These are phyloP conservation scores for Candida sonorensis DNA, from an alignment of 805 yeast genomes.

Conservation along the genomic window DNA sequence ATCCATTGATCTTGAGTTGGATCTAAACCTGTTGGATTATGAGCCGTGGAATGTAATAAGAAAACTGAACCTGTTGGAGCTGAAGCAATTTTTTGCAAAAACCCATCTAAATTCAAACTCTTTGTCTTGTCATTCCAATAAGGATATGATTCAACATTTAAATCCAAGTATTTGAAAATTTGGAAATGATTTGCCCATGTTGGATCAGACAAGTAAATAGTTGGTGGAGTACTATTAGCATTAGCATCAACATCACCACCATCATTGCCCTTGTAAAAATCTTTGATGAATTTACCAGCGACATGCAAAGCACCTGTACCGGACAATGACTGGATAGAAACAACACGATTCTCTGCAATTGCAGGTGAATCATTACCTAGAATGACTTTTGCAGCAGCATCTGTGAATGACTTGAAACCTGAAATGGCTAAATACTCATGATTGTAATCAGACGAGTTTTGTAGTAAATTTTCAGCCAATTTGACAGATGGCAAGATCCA, in stretches of 20 bases:
- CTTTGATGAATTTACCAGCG: constrained; percentile 64
- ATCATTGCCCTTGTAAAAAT: constrained; percentile 32
- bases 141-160: constrained; percentile 64
- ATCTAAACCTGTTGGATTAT: constrained; percentile 96
- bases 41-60: constrained; percentile 92
- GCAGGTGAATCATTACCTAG: constrained; percentile 56
- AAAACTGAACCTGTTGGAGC: constrained; percentile 78
- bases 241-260: constrained; percentile 15
- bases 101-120: constrained; percentile 65
- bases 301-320: constrained; percentile 92
- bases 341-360: constrained; percentile 38
- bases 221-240: constrained; percentile 13
- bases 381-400: constrained; percentile 67
- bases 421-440: constrained; percentile 86
- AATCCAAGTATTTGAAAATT: constrained; percentile 67
- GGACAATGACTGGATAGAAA: constrained; percentile 70
- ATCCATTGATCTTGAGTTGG: constrained; percentile 82
- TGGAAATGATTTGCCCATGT: constrained; percentile 98
- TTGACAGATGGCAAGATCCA: constrained; percentile 79
- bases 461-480: constrained; percentile 62
- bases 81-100: constrained; percentile 48
- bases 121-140: constrained; percentile 78
- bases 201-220: constrained; percentile 73
- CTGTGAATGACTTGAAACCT: constrained; percentile 63
- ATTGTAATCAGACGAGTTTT: constrained; percentile 53